Evolutionary conservation across 1,284 basidiomycete species (phyloP).

Genomic region (Ustilago xerochloae): DNA sequence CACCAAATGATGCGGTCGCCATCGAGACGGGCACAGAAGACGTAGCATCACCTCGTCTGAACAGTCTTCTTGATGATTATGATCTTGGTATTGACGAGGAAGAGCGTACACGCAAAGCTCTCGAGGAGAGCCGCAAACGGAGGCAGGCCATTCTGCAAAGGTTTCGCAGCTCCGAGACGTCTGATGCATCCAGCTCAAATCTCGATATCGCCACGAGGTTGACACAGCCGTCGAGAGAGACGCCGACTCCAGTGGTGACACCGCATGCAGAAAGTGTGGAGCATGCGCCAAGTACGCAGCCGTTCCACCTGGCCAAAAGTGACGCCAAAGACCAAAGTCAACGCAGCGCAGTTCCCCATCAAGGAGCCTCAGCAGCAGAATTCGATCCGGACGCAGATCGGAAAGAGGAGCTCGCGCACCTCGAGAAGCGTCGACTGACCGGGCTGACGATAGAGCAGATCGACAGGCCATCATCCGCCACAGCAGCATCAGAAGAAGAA

Average conservation of each 20-base stretch:
- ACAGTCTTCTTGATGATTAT: slow-evolving; percentile 25
- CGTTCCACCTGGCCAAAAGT: slow-evolving; percentile 22
- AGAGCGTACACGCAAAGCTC: slow-evolving; percentile 13
- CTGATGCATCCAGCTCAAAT: background rate
- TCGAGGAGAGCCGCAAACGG: slow-evolving; percentile 56
- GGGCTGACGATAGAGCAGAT: too few species aligned
- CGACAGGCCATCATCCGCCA: too few species aligned
- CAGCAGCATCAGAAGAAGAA: slow-evolving; percentile 22
- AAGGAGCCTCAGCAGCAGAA: slow-evolving; percentile 45
- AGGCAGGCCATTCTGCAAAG: slow-evolving; percentile 49
- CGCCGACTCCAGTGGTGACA: background rate
- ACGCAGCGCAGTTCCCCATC: background rate
- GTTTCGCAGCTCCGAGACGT: slow-evolving; percentile 12
- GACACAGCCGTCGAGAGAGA: background rate
- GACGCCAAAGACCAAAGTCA: background rate
- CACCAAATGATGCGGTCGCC: background rate
- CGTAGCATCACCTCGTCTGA: slow-evolving; percentile 5
- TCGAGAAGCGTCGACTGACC: slow-evolving; percentile 25
- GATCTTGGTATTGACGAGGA: slow-evolving; percentile 36
- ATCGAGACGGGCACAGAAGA: background rate
- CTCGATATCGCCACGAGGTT: too few species aligned
- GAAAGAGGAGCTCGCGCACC: slow-evolving; percentile 28
- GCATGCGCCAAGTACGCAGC: background rate
- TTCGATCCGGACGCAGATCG: slow-evolving; percentile 43
- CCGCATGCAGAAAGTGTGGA: background rate